A percentile compares a stretch with the other conserved stretches of the same genome.
These are phyloP conservation scores for Termitomyces heimii DNA, from an alignment of 768 basidiomycete genomes.

Conservation along the genomic window DNA sequence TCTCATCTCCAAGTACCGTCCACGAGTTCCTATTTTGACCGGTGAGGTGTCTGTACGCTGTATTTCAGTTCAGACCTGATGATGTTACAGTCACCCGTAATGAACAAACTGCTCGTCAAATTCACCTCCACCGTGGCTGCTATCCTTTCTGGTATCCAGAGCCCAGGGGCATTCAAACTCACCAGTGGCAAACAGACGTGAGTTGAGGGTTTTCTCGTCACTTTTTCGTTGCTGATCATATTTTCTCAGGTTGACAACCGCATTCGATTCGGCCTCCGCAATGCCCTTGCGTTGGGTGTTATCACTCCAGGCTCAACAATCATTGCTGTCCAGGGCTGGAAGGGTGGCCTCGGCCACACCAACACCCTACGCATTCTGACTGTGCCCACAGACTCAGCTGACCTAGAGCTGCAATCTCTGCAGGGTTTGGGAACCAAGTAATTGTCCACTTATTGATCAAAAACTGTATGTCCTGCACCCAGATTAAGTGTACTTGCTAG, in stretches of 20 bases:
- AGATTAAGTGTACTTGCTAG: neutral
- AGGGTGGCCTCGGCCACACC: conserved; percentile 93
- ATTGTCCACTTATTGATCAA: neutral
- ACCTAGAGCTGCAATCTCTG: conserved; percentile 66
- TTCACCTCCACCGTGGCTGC: conserved; percentile 93
- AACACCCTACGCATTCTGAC: conserved; percentile 83
- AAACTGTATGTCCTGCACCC: neutral
- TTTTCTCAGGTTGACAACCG: conserved; percentile 73
- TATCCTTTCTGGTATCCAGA: conserved; percentile 98
- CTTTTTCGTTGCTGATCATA: conserved; percentile 7
- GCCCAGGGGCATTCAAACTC: conserved; percentile 79
- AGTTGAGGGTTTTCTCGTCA: conserved; percentile 18
- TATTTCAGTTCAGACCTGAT: neutral
- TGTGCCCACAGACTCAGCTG: conserved; percentile 77
- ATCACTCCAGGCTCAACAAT: conserved; percentile 86
- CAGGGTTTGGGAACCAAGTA: conserved; percentile 23
- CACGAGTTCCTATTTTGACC: conserved; percentile 89
- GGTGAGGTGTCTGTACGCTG: conserved; percentile 39
- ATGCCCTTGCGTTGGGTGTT: conserved; percentile 77
- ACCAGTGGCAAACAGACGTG: conserved; percentile 98
- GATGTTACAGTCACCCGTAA: conserved; percentile 81
- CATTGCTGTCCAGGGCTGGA: conserved; percentile 99
- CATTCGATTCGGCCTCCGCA: conserved; percentile 82
- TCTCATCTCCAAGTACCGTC: conserved; percentile 94
- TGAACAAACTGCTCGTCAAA: conserved; percentile 91